Percentiles rank a stretch among this genome's conserved stretches.
Evolutionary conservation across 2,329 filamentous ascomycete species (phyloP).

Genomic region (Nothopassalora personata): DNA sequence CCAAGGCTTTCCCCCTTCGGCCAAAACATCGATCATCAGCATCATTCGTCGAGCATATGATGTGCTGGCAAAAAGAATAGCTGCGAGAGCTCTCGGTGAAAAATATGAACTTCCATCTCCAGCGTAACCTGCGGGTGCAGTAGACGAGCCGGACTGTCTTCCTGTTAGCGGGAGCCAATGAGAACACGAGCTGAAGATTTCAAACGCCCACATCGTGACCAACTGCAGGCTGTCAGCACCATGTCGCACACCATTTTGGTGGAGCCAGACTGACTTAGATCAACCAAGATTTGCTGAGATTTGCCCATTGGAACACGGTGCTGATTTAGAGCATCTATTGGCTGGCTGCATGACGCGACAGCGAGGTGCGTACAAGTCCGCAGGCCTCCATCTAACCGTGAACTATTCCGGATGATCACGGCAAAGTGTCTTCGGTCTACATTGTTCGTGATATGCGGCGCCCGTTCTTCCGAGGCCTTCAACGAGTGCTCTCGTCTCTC

Average conservation of each 20-base stretch:
- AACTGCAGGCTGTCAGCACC: conserved; percentile 6
- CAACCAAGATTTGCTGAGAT: conserved; percentile 5
- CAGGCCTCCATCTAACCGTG: neutral
- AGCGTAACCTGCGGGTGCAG: conserved; percentile 5
- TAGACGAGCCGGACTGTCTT: conserved; percentile 13
- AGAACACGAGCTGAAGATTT: conserved; percentile 1
- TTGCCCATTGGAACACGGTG: neutral
- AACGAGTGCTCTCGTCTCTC: conserved; percentile 16
- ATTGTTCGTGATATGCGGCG: neutral
- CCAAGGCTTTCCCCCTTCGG: neutral
- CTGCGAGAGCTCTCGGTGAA: conserved; percentile 2
- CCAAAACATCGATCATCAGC: neutral
- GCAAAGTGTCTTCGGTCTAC: neutral
- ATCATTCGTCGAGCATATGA: neutral
- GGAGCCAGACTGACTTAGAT: conserved; percentile 8
- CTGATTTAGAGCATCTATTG: conserved; percentile 3
- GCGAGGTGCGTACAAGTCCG: neutral
- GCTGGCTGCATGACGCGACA: neutral
- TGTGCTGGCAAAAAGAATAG: neutral
- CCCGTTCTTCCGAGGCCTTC: neutral
- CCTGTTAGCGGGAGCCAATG: conserved; percentile 4
- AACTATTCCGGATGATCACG: neutral
- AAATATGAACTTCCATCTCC: conserved; percentile 13
- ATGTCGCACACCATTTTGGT: neutral
- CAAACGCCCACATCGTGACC: conserved; percentile 14